Base-by-base conservation (phyloP, 2,329 filamentous ascomycete genomes). In the Penicillium glabrum region DNA sequence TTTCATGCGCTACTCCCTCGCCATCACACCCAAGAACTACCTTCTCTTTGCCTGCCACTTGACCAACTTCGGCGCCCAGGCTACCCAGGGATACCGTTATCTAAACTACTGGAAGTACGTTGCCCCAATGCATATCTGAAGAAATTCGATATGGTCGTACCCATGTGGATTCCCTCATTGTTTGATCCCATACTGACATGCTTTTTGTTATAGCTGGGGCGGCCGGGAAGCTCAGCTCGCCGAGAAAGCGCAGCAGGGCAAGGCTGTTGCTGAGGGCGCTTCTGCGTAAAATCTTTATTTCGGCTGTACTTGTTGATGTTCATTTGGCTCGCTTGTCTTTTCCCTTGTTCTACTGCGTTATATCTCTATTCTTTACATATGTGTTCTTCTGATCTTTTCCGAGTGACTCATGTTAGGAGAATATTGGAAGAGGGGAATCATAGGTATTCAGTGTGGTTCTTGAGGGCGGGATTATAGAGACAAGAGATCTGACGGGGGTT, bases 11-110 rank as follows among this genome's bases (percentile, higher is more conserved):
- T 88, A 88, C 77, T 77, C 86, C 57, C 71, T 88, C 60, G 85
- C 86, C 59, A 84, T 88, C 55, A 77, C 78, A 16, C 86, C 86
- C 41, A 79, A 79, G 67, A 88, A 88, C 77, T 87, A 87, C 77
- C 83, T 88, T 62, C 83, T 88, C 54, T 88, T 88, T 73, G 85
- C 82, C 62, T 88, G 85, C 77, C 86, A 88, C 74, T 75, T 83
- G 59, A 80, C 87, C 75, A 88, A 88, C 76, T 87, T 86, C 74
- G 75, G 74, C 62, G 83, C 83, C 46, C 86, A 88, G 73, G 63
- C 78, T 45, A 82, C 81, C 31, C 86, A 88, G 71, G 84, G 79
- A 57, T 87, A 86, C 75, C 78, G 86, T 53, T 88, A 84, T 69
- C 60, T 86, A 61, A 81, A 82, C 66, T 86, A 86, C 75, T 86